Base-by-base conservation (phyloP, 129 eudicot genomes). In the Logfia minima region DNA sequence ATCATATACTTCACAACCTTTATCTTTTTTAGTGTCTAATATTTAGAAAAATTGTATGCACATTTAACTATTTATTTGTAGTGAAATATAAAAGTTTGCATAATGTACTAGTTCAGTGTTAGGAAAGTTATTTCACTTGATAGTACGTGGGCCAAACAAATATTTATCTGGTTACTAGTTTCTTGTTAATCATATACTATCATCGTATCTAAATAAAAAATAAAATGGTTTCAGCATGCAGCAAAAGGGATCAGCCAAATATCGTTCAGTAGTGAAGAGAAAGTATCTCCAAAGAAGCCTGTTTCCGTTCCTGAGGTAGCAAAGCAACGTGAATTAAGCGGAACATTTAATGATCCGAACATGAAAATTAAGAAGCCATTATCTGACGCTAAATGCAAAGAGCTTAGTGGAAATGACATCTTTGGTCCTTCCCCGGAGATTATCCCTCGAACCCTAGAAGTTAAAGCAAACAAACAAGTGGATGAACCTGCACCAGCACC, bases 241-340 rank as follows among this genome's bases (percentile, higher is more conserved):
- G 70, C 76, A n/a, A 81, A 68, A 45, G 96, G 96, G n/a, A 81
- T 85, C 31, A 90, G 96, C 78, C 96, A 90, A 70, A 90, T 90
- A 31, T 90, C 92, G 1, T 90, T 90, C 61, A 66, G 92, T 66
- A 65, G 80, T 19, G 92, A 90, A 10, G 92, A 84, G 43, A 74
- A 66, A 63, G 71, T 84, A 45, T 85, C 90, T 70, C 90, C 86
- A 1, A 86, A 90, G 85, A 90, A 87, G 72, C 89, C 96, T 14
- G 80, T 80, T 22, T 71, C 89, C 51, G 32, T 84, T 18, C 81
- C 92, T 5, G 92, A 86, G 79, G 92, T 84, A 22, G 96, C 92
- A 26, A 90, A 90, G 75, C 96, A 87, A 68, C 90, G 92, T 8
- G 96, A 90, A 51, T 79, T 90, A 65, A 88, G 96, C 67, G 96